phyloP scores from a whole-genome alignment of 2,329 filamentous ascomycete species.

The Penicillium sp. region DNA sequence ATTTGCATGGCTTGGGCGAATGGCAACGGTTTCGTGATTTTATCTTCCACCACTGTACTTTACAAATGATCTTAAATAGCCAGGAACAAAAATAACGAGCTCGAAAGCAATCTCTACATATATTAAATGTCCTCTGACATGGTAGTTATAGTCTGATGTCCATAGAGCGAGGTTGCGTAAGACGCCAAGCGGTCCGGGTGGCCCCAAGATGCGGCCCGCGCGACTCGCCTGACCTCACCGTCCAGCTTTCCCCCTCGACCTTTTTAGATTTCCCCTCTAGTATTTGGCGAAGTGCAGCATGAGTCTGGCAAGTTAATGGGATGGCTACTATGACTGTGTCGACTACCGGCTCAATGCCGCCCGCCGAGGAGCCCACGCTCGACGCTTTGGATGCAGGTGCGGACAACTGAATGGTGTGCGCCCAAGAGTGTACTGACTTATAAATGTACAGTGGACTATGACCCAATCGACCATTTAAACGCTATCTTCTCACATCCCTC shows the following conservation, averaged over 20 bases:
- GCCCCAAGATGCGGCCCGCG: constrained; percentile 13
- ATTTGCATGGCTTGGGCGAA: constrained; percentile 38
- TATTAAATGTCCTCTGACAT: neutral
- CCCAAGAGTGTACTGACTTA: constrained; percentile 6
- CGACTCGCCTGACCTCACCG: constrained; percentile 2
- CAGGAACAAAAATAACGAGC: constrained; percentile 4
- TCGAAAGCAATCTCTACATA: neutral
- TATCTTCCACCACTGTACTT: constrained; percentile 11
- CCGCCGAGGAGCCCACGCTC: constrained; percentile 36
- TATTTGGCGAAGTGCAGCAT: constrained; percentile 18
- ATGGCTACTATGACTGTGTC: constrained; percentile 35
- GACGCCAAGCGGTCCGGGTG: constrained; percentile 13
- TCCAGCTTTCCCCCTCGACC: constrained; percentile 6
- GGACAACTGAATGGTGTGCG: constrained; percentile 10
- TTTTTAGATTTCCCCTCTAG: constrained; percentile 14
- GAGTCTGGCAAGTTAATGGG: constrained; percentile 30
- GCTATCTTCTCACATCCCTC: constrained; percentile 88
- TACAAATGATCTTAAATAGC: constrained; percentile 14
- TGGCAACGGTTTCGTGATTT: constrained; percentile 19
- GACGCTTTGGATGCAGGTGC: constrained; percentile 48
- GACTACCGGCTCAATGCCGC: constrained; percentile 37
- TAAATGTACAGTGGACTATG: constrained; percentile 67
- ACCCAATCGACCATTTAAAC: constrained; percentile 91
- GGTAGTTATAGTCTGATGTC: neutral
- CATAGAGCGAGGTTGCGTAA: constrained; percentile 10